Percentiles rank a stretch among this genome's conserved stretches.
Evolutionary conservation across 2,329 filamentous ascomycete genomes (phyloP).

Genomic region (Beauveria australis): DNA sequence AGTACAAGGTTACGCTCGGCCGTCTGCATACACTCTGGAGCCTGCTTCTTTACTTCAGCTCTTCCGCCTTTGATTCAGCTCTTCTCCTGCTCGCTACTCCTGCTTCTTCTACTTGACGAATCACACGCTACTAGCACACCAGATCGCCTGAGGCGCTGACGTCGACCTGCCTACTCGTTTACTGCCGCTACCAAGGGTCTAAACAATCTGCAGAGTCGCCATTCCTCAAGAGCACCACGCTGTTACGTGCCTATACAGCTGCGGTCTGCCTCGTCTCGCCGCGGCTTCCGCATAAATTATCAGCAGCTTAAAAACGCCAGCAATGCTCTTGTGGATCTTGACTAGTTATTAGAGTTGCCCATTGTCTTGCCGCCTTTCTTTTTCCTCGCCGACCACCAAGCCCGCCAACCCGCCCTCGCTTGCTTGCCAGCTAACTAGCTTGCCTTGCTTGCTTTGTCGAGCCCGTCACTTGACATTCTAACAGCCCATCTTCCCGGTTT

Average conservation of each 20-base stretch:
- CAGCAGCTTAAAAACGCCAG: background rate
- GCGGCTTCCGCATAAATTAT: background rate
- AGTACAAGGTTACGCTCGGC: too few relatives aligned
- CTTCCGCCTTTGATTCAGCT: too few relatives aligned
- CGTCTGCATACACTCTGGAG: background rate
- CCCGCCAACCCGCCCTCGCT: background rate
- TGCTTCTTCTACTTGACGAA: too few relatives aligned
- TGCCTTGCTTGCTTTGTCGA: background rate
- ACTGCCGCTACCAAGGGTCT: too few relatives aligned
- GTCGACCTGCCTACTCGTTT: too few relatives aligned
- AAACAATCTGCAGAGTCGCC: too few relatives aligned
- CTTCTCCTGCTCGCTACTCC: too few relatives aligned
- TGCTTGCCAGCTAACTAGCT: background rate
- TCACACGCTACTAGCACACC: too few relatives aligned
- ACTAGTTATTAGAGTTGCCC: background rate
- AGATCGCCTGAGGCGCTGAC: too few relatives aligned
- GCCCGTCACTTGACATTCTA: background rate
- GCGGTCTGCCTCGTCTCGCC: background rate
- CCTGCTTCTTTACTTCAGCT: background rate
- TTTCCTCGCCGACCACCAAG: background rate
- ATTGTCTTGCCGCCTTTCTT: constrained; percentile 2
- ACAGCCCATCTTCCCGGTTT: background rate
- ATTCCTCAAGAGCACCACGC: too few relatives aligned
- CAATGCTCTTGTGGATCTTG: constrained; percentile 1
- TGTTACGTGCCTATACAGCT: too few relatives aligned